phyloP scores from a whole-genome alignment of 495 filamentous ascomycete species.

The Friedmanniomyces endolithicus region DNA sequence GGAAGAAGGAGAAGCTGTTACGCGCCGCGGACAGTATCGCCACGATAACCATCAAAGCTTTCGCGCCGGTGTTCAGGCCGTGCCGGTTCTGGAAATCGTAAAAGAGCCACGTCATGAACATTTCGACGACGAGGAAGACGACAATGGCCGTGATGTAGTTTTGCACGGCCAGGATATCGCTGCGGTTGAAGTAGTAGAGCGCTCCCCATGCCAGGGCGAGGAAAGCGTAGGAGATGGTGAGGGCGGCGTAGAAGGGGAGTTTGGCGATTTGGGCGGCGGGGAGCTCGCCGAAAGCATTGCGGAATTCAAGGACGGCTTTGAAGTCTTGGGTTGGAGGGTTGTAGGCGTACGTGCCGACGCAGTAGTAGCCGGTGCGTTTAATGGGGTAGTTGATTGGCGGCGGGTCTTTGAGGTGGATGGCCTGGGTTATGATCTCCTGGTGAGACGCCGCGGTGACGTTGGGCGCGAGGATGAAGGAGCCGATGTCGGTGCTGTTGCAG shows the following conservation, averaged over 20 bases:
- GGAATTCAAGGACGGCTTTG: constrained; percentile 73
- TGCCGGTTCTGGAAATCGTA: constrained; percentile 91
- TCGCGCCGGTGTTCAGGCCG: constrained; percentile 70
- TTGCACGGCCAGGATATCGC: constrained; percentile 93
- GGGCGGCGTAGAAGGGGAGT: constrained; percentile 89
- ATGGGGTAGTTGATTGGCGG: constrained; percentile 66
- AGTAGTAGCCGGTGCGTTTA: constrained; percentile 88
- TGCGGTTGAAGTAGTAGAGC: constrained; percentile 85
- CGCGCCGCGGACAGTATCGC: constrained; percentile 82
- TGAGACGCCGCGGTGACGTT: constrained; percentile 57
- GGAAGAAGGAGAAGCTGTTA: constrained; percentile 97
- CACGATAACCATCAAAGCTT: constrained; percentile 77
- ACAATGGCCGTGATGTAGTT: constrained; percentile 98
- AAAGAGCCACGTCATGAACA: constrained; percentile 97
- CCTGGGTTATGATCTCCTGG: constrained; percentile 61
- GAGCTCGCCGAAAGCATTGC: constrained; percentile 92
- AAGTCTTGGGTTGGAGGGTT: constrained; percentile 42
- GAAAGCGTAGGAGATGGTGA: constrained; percentile 89
- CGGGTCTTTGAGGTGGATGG: constrained; percentile 69
- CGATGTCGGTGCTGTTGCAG: constrained; percentile 63
- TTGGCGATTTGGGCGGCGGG: constrained; percentile 92
- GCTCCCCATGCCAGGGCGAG: constrained; percentile 84
- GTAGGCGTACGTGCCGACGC: constrained; percentile 65
- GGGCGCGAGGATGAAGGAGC: constrained; percentile 68
- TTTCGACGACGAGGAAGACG: constrained; percentile 85